Conservation (phyloP, 1,139 yeast species). For the Pichia sp. region DNA sequence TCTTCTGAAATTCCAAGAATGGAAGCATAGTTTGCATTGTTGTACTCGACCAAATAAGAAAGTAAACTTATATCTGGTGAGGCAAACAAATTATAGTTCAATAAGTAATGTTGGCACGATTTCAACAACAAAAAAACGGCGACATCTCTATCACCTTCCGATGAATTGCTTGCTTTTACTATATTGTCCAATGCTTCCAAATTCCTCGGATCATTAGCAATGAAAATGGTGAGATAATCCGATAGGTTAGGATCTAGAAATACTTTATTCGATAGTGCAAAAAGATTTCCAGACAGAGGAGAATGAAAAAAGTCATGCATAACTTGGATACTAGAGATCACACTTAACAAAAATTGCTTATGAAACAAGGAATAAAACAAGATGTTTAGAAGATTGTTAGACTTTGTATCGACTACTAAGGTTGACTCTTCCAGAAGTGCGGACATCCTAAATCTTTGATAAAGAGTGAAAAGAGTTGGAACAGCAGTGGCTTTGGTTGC, state of each 20-base stretch:
- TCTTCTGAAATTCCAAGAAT: conserved; percentile 13
- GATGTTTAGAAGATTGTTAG: conserved; percentile 17
- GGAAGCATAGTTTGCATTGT: conserved; percentile 9
- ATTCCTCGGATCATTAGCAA: background rate
- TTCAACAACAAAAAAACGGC: conserved; percentile 14
- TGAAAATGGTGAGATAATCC: conserved; percentile 9
- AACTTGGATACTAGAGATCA: conserved; percentile 2
- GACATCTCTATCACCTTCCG: conserved; percentile 9
- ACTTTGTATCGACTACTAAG: conserved; percentile 18
- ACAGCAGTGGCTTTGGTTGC: background rate
- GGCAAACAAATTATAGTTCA: conserved; percentile 12
- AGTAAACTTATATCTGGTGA: conserved; percentile 3
- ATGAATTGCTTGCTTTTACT: conserved; percentile 4
- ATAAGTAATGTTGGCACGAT: conserved; percentile 3
- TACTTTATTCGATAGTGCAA: conserved; percentile 2
- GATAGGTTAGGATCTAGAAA: background rate
- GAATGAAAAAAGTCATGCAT: background rate
- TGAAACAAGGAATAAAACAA: conserved; percentile 16
- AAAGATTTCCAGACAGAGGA: too few species aligned
- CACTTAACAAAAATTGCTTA: conserved; percentile 6
- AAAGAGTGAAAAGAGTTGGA: conserved; percentile 21
- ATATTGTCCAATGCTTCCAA: conserved; percentile 9
- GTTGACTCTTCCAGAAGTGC: conserved; percentile 23
- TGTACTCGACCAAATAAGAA: conserved; percentile 10
- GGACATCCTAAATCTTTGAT: conserved; percentile 20